Base-by-base conservation (phyloP, 2,329 filamentous ascomycete genomes). In the Aspergillus ochraceoroseus region DNA sequence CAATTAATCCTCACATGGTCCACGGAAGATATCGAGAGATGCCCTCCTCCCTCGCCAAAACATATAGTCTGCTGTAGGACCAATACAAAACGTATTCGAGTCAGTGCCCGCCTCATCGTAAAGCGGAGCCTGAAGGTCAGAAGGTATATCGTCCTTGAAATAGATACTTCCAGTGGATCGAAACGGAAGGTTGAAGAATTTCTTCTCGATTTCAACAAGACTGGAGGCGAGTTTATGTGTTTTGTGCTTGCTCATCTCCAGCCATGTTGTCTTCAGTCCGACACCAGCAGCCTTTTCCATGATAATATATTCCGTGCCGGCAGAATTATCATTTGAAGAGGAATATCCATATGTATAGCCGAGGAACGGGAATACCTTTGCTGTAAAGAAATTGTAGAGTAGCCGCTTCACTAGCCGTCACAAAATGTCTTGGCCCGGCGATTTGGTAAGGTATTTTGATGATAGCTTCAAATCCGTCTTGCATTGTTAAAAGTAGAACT, bases 231-330 rank as follows among this genome's bases (percentile, higher is more conserved):
- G 17, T 2, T 29, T 27, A 5, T 40, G 32, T 12, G 52, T 44
- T 33, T 43, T 34, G 6, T 43, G 37, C 3, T 27, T 11, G 8
- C 33, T 32, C 14, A 42, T 20, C 4, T 41, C 31, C 12, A 35
- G 31, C 38, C 38, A 41, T 7, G 15, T 22, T 17, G 18, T 12
- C 13, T 35, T 32, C 12, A 41, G 23, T 2, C n/a, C 14, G 15
- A 30, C 17, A 18, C 38, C 38, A 8, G 41, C 7, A 12, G 49
- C 44, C 13, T 52, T 48, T 32, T 54, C 46, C 46, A 56, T 54
- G 4, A 56, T 45, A 7, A 56, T 50, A 35, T 54, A 54, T 30
- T 54, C 51, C 0, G 31, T 37, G 1, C 51, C 51, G 17, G 48
- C 46, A 3, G 43, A 32, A 37, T 55, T 53, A 13, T 46, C 31